A percentile compares a stretch with the other conserved stretches of the same genome.
These are phyloP conservation scores for Vitis rotundifolia DNA, from an alignment of 164 flowering plant species.

Conservation along the genomic window DNA sequence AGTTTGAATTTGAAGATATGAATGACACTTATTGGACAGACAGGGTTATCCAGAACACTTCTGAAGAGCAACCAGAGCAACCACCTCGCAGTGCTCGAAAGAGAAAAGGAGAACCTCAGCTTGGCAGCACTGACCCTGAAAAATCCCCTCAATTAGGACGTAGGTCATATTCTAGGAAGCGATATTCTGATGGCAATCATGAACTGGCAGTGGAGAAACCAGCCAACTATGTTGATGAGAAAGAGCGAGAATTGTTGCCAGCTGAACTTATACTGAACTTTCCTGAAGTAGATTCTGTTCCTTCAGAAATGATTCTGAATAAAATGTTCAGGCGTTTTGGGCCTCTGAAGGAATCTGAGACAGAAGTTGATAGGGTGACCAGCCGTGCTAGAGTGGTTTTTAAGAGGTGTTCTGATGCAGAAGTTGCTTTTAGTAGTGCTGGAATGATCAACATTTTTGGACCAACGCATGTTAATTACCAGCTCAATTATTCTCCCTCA, in stretches of 20 bases:
- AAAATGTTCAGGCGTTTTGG: slow-evolving; percentile 78
- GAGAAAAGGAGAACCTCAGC: slow-evolving; percentile 28
- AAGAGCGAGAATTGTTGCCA: slow-evolving; percentile 35
- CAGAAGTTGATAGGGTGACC: slow-evolving; percentile 61
- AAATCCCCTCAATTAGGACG: slow-evolving; percentile 18
- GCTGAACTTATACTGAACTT: slow-evolving; percentile 70
- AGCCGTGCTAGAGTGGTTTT: slow-evolving; percentile 79
- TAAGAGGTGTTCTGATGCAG: slow-evolving; percentile 70
- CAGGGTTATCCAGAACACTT: slow-evolving; percentile 47
- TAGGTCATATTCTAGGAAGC: slow-evolving; percentile 35
- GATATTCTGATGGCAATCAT: slow-evolving; percentile 25
- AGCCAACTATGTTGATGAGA: slow-evolving; percentile 25
- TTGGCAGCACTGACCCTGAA: slow-evolving; percentile 18
- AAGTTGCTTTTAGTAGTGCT: slow-evolving; percentile 81
- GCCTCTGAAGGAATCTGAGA: slow-evolving; percentile 64
- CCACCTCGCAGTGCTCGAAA: neutral
- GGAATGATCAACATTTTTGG: slow-evolving; percentile 75
- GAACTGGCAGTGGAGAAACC: slow-evolving; percentile 28
- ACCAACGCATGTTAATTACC: slow-evolving; percentile 61
- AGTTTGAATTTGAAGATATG: slow-evolving; percentile 47
- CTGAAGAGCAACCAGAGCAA: slow-evolving; percentile 38
- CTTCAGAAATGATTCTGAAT: slow-evolving; percentile 59
- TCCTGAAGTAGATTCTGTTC: slow-evolving; percentile 54
- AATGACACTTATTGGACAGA: slow-evolving; percentile 70
- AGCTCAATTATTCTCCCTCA: slow-evolving; percentile 48